Evolutionary conservation across 2,329 filamentous ascomycete species (phyloP), one percentile per base, ranked within the genome.

Genomic region (Pyricularia pennisetigena): DNA sequence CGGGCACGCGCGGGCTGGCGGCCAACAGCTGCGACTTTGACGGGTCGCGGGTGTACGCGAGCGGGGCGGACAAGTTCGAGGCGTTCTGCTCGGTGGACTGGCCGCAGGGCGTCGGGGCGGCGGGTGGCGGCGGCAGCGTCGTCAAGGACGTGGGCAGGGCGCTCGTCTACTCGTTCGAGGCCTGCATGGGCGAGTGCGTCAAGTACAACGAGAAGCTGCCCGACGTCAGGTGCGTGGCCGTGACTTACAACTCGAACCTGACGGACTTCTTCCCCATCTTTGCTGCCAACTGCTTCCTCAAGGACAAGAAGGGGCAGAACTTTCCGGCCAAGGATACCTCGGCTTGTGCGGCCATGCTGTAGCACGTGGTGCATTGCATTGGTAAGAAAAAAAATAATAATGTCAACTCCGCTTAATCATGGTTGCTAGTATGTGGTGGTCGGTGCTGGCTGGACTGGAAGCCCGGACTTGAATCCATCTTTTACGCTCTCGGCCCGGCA

Each of bases 161-260:
- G 26, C 20, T 59, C 4, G 30, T 23, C 5, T 67, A 67, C 49
- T n/a, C 65, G 26, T 67, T 67, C 30, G 65, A 67, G 26, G 65
- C 26, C 35, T 67, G 65, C 54, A 35, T 67, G 12, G 24, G 29
- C 24, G 23, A 29, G 24, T 67, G 65, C 41, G 35, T 67, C 35
- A 30, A 23, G 35, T 59, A 54, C 26, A 67, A 67, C 26, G 35
- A 26, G 7, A 67, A 67, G 41, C 16, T 16, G 23, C 35, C 24
- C 14, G 14, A 41, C 20, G 26, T 23, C 26, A 59, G 29, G 64
- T 67, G 65, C 65, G n/a, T 26, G 41, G 65, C 65, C 49, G 65
- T 67, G 41, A 67, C 65, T 10, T 67, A 67, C 65, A 67, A 67
- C 28, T 67, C 65, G 3, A 67, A 67, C 65, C 65, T 67, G 23